A percentile compares a stretch with the other conserved stretches of the same genome.
Conservation (phyloP, 768 basidiomycete species). For the Russula dissimulans region DNA sequence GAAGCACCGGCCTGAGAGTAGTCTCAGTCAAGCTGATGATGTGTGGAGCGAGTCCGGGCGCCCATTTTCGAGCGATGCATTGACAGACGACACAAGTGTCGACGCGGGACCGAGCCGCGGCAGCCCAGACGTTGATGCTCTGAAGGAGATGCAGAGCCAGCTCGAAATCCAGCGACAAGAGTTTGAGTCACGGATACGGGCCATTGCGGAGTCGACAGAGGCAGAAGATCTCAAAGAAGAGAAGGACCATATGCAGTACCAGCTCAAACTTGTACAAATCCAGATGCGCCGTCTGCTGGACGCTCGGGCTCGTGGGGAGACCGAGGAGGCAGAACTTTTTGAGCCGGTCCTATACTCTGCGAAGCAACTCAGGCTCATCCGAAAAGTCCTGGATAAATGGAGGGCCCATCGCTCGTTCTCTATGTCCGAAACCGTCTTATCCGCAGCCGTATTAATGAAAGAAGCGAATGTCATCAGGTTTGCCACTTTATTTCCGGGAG, state of each 20-base stretch:
- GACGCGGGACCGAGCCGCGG: constrained; percentile 49
- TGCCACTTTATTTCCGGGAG: constrained; percentile 19
- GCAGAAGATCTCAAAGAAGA: constrained; percentile 83
- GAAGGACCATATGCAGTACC: constrained; percentile 89
- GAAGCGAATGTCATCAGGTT: constrained; percentile 93
- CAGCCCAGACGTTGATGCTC: constrained; percentile 58
- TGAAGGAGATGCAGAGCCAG: constrained; percentile 66
- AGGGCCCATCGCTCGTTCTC: constrained; percentile 74
- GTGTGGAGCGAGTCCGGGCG: constrained; percentile 86
- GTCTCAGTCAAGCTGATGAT: constrained; percentile 78
- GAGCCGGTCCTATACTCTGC: constrained; percentile 81
- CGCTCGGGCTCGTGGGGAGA: constrained; percentile 68
- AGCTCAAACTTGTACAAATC: constrained; percentile 66
- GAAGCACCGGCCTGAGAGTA: constrained; percentile 83
- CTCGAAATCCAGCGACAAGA: constrained; percentile 43
- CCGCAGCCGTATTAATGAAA: constrained; percentile 77
- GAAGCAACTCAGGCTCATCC: constrained; percentile 70
- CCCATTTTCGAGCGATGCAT: constrained; percentile 64
- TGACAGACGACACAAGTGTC: constrained; percentile 83
- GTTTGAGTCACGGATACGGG: constrained; percentile 49
- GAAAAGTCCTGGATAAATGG: constrained; percentile 81
- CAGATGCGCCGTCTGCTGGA: constrained; percentile 79
- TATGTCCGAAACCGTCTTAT: constrained; percentile 85
- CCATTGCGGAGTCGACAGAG: constrained; percentile 60
- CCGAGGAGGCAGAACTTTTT: constrained; percentile 53